These are phyloP conservation scores for Moesziomyces globuligerus DNA, from an alignment of 1,284 basidiomycete genomes.

Conservation along the genomic window DNA sequence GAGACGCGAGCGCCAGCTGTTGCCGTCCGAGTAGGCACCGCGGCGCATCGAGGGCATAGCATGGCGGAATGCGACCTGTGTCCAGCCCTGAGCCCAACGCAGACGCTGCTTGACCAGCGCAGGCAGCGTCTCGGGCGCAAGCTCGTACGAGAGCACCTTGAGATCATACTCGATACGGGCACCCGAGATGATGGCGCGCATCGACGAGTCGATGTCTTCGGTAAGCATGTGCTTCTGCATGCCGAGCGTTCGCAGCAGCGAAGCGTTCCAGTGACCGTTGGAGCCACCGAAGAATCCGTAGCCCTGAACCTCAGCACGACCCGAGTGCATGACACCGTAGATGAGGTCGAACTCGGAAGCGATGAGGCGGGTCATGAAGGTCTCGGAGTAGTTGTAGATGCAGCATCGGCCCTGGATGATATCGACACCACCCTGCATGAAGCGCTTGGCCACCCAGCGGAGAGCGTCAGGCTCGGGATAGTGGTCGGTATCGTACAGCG, in stretches of 20 bases:
- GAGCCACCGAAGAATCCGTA: slow-evolving; percentile 61
- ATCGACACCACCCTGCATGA: slow-evolving; percentile 58
- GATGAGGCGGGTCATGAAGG: slow-evolving; percentile 49
- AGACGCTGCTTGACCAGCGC: slow-evolving; percentile 59
- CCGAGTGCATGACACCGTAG: slow-evolving; percentile 59
- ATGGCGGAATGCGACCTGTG: slow-evolving; percentile 59
- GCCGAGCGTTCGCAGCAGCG: slow-evolving; percentile 50
- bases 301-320: slow-evolving; percentile 54
- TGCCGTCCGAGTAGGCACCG: slow-evolving; percentile 53
- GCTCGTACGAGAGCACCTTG: slow-evolving; percentile 56
- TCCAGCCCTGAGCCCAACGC: slow-evolving; percentile 63
- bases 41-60: slow-evolving; percentile 45
- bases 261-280: slow-evolving; percentile 63
- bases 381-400: slow-evolving; percentile 57
- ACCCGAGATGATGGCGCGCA: slow-evolving; percentile 60
- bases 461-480: slow-evolving; percentile 56
- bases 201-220: slow-evolving; percentile 60
- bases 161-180: slow-evolving; percentile 60
- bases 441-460: slow-evolving; percentile 55
- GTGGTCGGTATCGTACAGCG: slow-evolving; percentile 61
- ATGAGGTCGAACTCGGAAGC: slow-evolving; percentile 60
- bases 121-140: slow-evolving; percentile 52
- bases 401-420: slow-evolving; percentile 62
- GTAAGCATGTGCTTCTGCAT: slow-evolving; percentile 61
- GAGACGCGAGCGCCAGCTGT: slow-evolving; percentile 43